A percentile compares a stretch with the other conserved stretches of the same genome.
Evolutionary conservation across 345 rosid genomes (phyloP).

Genomic region (Excoecaria agallocha): DNA sequence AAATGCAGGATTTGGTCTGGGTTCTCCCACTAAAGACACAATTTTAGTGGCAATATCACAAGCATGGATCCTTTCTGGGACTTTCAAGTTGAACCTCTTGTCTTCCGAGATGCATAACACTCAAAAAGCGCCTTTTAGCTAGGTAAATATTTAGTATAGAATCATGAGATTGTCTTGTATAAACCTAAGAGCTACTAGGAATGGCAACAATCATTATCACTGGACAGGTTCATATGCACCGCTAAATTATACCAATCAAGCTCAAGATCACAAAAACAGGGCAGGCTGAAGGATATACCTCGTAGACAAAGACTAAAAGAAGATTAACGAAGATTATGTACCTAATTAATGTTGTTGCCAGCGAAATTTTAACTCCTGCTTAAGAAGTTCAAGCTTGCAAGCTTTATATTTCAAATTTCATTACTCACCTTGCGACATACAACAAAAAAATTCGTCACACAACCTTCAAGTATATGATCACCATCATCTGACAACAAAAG

Average conservation of each 20-base stretch:
- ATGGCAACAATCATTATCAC: neutral
- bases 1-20: neutral
- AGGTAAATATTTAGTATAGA: neutral
- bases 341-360: neutral
- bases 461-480: slow-evolving; percentile 79
- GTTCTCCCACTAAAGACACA: neutral
- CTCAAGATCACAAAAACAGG: neutral
- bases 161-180: neutral
- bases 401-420: slow-evolving; percentile 10
- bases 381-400: neutral
- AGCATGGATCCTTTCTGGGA: neutral
- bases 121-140: neutral
- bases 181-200: neutral
- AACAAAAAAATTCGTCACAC: slow-evolving; percentile 65
- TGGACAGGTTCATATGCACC: neutral
- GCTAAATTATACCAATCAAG: neutral
- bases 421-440: slow-evolving; percentile 58
- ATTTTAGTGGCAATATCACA: neutral
- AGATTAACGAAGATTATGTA: neutral
- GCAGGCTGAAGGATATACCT: neutral
- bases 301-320: neutral
- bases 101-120: neutral
- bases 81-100: neutral
- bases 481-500: slow-evolving; percentile 84
- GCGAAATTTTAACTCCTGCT: neutral